phyloP scores from a whole-genome alignment of 2,329 filamentous ascomycete genomes.

The Colletotrichum sublineola region DNA sequence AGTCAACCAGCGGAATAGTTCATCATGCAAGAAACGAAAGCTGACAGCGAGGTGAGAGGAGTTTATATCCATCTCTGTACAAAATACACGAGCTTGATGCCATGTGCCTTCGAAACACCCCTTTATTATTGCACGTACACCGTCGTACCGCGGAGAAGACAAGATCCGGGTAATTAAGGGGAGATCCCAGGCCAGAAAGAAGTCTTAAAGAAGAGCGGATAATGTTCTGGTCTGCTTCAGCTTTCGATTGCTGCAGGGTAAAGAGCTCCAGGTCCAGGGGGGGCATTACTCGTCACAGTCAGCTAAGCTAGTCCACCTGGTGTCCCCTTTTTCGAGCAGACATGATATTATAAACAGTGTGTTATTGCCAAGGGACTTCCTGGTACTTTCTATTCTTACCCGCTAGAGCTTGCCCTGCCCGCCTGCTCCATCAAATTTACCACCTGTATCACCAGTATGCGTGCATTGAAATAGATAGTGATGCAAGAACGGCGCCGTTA shows the following conservation, averaged over 20 bases:
- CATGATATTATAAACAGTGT: no score
- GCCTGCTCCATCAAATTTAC: no score
- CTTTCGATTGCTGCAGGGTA: not conserved
- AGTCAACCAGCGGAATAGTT: conserved; percentile 25
- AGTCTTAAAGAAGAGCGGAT: conserved; percentile 24
- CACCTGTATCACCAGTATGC: no score
- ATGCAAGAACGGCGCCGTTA: no score
- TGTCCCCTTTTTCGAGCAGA: no score
- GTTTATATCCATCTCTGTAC: conserved; percentile 8
- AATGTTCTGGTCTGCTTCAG: conserved; percentile 27
- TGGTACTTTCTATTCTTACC: no score
- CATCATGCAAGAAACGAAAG: not conserved
- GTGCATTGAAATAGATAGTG: no score
- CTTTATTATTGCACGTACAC: not conserved
- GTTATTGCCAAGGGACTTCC: no score
- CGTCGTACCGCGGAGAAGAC: not conserved
- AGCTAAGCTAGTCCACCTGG: not conserved
- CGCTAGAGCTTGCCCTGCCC: no score
- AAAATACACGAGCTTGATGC: not conserved
- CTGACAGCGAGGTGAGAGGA: not conserved
- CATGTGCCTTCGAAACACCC: not conserved
- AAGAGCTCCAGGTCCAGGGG: conserved; percentile 7
- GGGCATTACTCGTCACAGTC: not conserved
- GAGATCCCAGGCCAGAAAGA: conserved; percentile 35
- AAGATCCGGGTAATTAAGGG: not conserved